Conservation (phyloP, 768 basidiomycete genomes). For the Pisolithus microcarpus region DNA sequence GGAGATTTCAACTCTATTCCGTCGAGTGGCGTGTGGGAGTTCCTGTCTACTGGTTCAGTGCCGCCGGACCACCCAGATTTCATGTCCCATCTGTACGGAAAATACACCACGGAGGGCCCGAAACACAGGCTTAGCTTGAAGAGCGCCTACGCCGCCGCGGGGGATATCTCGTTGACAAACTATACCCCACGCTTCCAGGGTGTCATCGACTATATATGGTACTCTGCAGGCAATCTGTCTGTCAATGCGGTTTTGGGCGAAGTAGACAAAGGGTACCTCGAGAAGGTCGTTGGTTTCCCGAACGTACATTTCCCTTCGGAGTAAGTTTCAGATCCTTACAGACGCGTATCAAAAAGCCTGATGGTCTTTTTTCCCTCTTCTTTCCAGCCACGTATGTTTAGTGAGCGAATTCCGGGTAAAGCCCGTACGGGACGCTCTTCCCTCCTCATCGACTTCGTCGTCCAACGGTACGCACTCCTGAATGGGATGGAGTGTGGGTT, state of each 20-base stretch:
- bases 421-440: conserved; percentile 47
- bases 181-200: conserved; percentile 83
- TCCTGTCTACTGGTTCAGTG: conserved; percentile 64
- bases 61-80: conserved; percentile 83
- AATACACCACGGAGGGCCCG: conserved; percentile 86
- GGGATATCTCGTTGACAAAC: conserved; percentile 76
- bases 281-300: conserved; percentile 93
- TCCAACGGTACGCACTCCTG: conserved; percentile 30
- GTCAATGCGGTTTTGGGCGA: conserved; percentile 84
- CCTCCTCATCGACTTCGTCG: conserved; percentile 32
- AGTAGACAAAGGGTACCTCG: conserved; percentile 77
- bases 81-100: conserved; percentile 84
- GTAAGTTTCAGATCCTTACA: conserved; percentile 44
- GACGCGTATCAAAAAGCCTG: too few relatives aligned
- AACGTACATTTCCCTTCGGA: conserved; percentile 96
- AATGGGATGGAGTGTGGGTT: conserved; percentile 3
- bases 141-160: conserved; percentile 67
- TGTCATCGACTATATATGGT: conserved; percentile 92
- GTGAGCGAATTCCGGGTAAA: conserved; percentile 74
- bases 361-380: neutral
- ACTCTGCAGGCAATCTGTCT: conserved; percentile 61
- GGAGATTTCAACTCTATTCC: conserved; percentile 96
- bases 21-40: conserved; percentile 85
- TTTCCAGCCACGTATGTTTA: conserved; percentile 61
- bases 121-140: conserved; percentile 74